Conservation (phyloP, 495 filamentous ascomycete species). For the Entonaema liquescens region DNA sequence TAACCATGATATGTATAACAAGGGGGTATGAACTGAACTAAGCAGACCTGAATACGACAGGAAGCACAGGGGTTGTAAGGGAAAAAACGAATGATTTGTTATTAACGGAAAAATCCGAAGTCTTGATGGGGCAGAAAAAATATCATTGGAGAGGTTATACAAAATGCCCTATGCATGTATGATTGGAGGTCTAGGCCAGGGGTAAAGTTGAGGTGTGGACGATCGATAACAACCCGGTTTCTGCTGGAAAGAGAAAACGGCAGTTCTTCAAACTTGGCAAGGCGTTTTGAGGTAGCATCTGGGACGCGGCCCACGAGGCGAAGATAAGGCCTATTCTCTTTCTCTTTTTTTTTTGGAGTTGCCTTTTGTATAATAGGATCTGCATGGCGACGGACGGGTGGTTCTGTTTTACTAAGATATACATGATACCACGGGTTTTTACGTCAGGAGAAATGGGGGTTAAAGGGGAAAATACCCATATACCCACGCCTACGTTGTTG, state of each 20-base stretch:
- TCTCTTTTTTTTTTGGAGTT: slow-evolving; percentile 18
- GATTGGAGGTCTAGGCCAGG: slow-evolving; percentile 28
- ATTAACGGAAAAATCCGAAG: background rate
- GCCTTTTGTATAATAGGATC: slow-evolving; percentile 42
- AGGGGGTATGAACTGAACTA: slow-evolving; percentile 22
- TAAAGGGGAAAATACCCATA: slow-evolving; percentile 4
- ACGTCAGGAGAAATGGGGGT: slow-evolving; percentile 5
- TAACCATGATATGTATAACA: slow-evolving; percentile 37
- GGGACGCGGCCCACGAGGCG: slow-evolving; percentile 36
- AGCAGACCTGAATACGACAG: slow-evolving; percentile 24
- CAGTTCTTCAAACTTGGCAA: slow-evolving; percentile 35
- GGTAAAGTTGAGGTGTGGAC: slow-evolving; percentile 16
- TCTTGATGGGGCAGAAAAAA: slow-evolving; percentile 6
- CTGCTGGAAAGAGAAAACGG: slow-evolving; percentile 21
- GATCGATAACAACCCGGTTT: slow-evolving; percentile 23
- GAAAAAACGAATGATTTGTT: slow-evolving; percentile 9
- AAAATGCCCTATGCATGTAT: slow-evolving; percentile 20
- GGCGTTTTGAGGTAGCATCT: slow-evolving; percentile 43
- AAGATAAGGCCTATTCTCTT: slow-evolving; percentile 36
- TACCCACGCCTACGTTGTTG: background rate
- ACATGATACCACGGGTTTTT: slow-evolving; percentile 42
- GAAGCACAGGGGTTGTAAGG: slow-evolving; percentile 6
- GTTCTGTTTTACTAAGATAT: slow-evolving; percentile 24
- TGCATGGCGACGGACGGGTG: slow-evolving; percentile 34
- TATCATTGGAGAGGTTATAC: slow-evolving; percentile 23